Base-by-base conservation (phyloP, 257 asterid genomes). In the Solanum acaule region DNA sequence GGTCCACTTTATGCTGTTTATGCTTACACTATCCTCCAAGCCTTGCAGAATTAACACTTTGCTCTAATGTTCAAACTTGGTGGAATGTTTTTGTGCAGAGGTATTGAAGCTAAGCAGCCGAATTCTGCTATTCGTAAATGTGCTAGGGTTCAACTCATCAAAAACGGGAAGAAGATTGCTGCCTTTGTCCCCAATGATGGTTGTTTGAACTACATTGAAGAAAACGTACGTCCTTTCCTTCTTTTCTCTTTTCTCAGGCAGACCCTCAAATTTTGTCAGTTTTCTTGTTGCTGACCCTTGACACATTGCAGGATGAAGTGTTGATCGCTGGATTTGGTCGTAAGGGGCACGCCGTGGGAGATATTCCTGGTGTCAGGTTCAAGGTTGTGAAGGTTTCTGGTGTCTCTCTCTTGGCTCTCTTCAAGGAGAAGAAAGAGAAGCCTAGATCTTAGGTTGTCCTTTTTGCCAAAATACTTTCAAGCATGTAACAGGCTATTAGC, bases 301-400 rank as follows among this genome's bases (percentile, higher is more conserved):
- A 16, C 10, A 27, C 77, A 68, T 70, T 42, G 34, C 93, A 95
- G 98, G 97, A 95, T 44, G 98, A 95, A 90, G 98, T 95, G 88
- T 91, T 95, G 94, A 95, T 95, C 40, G 98, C 98, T 89, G 98
- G 97, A 88, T 95, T 95, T 86, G 98, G 98, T n/a, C 96, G 98
- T 37, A 95, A 95, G 87, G 98, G 97, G 25, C 98, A 95, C 11
- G 97, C 98, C 1, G 98, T 95, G 84, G 98, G 98, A 91, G 98
- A 94, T 94, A 94, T 94, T 90, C 97, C 98, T 14, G 98, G 98
- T 44, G 98, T 95, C 83, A 91, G 96, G 86, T 95, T 95, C 90
- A 95, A 95, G 95, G 98, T 95, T 70, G 98, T 93, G 87, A 95
- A 95, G 94, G 98, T 95, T 25, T 95, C 97, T 12, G 97, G 98